Conservation (phyloP, 495 filamentous ascomycete genomes). For the Annulohypoxylon nitens region DNA sequence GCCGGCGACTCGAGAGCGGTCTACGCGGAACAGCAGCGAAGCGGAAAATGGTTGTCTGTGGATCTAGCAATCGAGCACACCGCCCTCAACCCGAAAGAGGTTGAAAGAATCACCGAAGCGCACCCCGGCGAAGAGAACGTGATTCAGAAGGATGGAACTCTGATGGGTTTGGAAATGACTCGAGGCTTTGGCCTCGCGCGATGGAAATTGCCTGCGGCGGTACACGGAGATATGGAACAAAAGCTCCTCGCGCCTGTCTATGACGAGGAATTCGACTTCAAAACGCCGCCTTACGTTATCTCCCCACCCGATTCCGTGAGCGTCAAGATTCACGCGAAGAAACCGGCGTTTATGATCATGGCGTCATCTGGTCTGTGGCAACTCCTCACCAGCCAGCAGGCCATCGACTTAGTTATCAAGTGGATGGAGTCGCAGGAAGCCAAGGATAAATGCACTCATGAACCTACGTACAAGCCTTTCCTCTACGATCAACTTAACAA, state of each 20-base stretch:
- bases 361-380: neutral
- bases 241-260: neutral
- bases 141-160: neutral
- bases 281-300: neutral
- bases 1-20: neutral
- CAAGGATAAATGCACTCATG: neutral
- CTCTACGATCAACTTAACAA: neutral
- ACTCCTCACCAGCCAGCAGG: neutral
- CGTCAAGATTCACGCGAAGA: neutral
- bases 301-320: neutral
- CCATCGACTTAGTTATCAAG: neutral
- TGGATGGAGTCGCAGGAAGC: neutral
- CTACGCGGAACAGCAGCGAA: neutral
- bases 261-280: neutral
- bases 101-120: neutral
- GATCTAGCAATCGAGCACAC: neutral
- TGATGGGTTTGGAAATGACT: neutral
- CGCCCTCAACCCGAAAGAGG: neutral
- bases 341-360: neutral
- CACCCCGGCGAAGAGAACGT: neutral
- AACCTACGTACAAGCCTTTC: neutral
- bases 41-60: neutral
- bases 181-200: neutral
- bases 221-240: neutral
- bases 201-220: neutral